Percentiles rank a stretch among this genome's conserved stretches.
Evolutionary conservation across 192 early-diverging fungal species (phyloP).

Genomic region (Funneliformis mosseae): DNA sequence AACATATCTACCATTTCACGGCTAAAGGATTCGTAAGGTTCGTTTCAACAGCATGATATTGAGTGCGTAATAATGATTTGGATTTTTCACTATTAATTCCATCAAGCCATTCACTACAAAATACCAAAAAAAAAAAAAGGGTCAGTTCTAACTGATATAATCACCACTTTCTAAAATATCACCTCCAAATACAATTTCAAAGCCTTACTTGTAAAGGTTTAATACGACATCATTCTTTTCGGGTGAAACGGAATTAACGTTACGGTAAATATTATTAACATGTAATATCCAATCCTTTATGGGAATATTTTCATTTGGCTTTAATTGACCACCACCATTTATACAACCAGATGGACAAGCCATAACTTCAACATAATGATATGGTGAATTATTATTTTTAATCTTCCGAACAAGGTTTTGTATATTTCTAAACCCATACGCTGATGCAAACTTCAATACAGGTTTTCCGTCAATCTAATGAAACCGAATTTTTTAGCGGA

Average conservation of each 20-base stretch:
- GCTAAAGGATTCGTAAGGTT: slow-evolving; percentile 71
- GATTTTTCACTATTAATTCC: slow-evolving; percentile 67
- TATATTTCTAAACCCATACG: slow-evolving; percentile 97
- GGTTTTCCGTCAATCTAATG: slow-evolving; percentile 52
- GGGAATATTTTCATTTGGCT: slow-evolving; percentile 51
- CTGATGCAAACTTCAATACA: slow-evolving; percentile 77
- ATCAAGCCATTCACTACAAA: slow-evolving; percentile 76
- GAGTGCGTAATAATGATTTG: slow-evolving; percentile 69
- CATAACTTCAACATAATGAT: slow-evolving; percentile 96
- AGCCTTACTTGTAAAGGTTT: slow-evolving; percentile 61
- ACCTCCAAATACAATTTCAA: neutral
- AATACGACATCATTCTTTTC: slow-evolving; percentile 68
- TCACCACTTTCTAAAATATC: neutral
- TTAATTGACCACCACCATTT: slow-evolving; percentile 96
- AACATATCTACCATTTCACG: slow-evolving; percentile 71
- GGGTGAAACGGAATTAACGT: slow-evolving; percentile 53
- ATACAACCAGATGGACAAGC: slow-evolving; percentile 97
- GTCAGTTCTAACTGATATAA: neutral
- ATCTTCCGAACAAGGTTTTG: slow-evolving; percentile 98
- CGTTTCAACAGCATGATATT: slow-evolving; percentile 83
- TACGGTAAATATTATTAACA: slow-evolving; percentile 69
- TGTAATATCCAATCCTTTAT: slow-evolving; percentile 76
- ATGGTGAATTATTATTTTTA: slow-evolving; percentile 71
- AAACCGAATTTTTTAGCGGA: neutral
- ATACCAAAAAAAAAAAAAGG: slow-evolving; percentile 4